phyloP scores from a whole-genome alignment of 306 rosid species.

The Dryas alaskensis region DNA sequence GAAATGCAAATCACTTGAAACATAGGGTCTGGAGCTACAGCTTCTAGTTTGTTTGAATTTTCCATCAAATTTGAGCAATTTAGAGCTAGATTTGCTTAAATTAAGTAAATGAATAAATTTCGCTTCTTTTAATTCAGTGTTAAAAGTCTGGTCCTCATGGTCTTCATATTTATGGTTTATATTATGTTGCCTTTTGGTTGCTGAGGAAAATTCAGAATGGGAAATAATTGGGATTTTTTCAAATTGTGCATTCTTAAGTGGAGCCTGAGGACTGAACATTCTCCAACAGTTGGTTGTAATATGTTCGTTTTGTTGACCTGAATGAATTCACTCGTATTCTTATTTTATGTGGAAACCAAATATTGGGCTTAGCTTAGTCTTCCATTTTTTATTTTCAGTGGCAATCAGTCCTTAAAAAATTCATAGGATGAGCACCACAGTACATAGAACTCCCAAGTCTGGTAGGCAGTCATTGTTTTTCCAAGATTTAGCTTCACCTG shows the following conservation, averaged over 20 bases:
- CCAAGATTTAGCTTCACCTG: conserved; percentile 91
- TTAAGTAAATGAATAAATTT: neutral
- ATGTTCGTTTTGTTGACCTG: neutral
- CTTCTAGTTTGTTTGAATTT: neutral
- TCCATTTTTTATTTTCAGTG: conserved; percentile 29
- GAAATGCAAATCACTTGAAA: neutral
- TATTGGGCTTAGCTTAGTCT: neutral
- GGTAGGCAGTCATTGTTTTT: conserved; percentile 80
- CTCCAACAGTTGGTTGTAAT: neutral
- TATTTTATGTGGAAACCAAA: neutral
- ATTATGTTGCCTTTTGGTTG: conserved; percentile 10
- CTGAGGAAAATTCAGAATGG: neutral
- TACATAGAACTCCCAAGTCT: conserved; percentile 71
- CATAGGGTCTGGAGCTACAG: neutral
- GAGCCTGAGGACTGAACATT: neutral
- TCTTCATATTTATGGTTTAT: neutral
- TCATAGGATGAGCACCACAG: conserved; percentile 55
- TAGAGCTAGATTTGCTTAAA: neutral
- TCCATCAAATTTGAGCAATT: neutral
- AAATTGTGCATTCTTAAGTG: neutral
- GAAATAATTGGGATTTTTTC: neutral
- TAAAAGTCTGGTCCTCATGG: neutral
- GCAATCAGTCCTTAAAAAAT: neutral
- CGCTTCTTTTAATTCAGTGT: neutral
- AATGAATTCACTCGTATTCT: too few species aligned